Base-by-base conservation (phyloP, 371 early-diverging fungal genomes). In the Actinomucor elegans region DNA sequence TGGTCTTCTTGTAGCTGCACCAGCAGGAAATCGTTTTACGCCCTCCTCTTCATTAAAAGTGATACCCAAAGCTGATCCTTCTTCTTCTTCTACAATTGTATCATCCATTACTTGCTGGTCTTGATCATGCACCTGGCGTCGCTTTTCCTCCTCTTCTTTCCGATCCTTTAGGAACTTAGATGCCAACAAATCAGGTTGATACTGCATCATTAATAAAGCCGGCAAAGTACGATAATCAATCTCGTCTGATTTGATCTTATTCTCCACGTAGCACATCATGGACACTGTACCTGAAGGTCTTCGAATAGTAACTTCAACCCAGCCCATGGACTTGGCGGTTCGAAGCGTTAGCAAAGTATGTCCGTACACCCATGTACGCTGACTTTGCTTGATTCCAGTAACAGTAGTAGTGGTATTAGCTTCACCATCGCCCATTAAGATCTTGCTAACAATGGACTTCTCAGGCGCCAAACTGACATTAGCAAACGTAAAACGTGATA, bases 301-400 rank as follows among this genome's bases (percentile, higher is more conserved):
- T 17, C 96, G 92, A 14, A 93, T 77, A 1, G 81, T 85, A 34
- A 94, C 80, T 63, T 95, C 90, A 0, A 85, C 85, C 91, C 92
- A 87, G 0, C 87, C 88, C 9, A 82, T 66, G 2, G 78, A 73
- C 23, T 79, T 80, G 26, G 84, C 79, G 0, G 91, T 82, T 26
- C 75, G 71, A 14, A 95, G 71, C 0, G 94, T 89, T 26, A 94
- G 59, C 14, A 96, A 62, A 14, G 89, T 86, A 55, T 90, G 89
- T n/a, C 94, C 93, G 57, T 88, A 88, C 7, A 89, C 66, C 95
- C 95, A 97, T 6, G 89, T 84, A 59, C 52, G 79, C 64, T 42
- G 82, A 58, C 37, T 77, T 28, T 64, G 72, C 20, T 67, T 64
- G 14, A 59, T 53, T 24, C 50, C 17, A 5, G 52, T 28, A 6